A percentile compares a stretch with the other conserved stretches of the same genome.
Evolutionary conservation across 805 yeast species (phyloP).

Genomic region (Wickerhamiella sergipiensis): DNA sequence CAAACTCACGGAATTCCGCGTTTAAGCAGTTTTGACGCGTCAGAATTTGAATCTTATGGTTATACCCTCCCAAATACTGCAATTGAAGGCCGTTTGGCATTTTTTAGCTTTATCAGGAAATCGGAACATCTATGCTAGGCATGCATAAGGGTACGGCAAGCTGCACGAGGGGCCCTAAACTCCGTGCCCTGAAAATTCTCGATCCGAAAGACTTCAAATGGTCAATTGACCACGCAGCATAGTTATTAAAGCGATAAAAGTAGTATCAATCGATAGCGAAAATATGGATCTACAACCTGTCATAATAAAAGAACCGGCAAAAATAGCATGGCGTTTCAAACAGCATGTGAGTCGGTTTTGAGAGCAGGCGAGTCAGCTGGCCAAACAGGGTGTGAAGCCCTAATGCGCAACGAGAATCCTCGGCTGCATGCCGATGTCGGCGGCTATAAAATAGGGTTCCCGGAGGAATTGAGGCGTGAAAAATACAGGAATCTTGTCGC

Average conservation of each 20-base stretch:
- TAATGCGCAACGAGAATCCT: neutral
- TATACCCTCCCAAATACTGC: no score
- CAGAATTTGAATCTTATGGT: no score
- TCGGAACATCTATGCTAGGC: neutral
- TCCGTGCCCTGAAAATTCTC: conserved; percentile 1
- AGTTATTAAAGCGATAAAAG: neutral
- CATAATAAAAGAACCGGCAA: no score
- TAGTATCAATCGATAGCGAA: neutral
- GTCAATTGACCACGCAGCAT: neutral
- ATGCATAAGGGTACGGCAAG: neutral
- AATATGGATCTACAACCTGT: neutral
- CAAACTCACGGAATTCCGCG: neutral
- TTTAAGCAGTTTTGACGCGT: neutral
- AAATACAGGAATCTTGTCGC: neutral
- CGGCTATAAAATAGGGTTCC: neutral
- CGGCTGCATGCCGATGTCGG: neutral
- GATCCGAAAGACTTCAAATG: neutral
- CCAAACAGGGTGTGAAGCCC: neutral
- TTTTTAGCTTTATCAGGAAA: neutral
- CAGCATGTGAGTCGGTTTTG: neutral
- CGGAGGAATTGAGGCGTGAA: neutral
- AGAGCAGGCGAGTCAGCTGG: neutral
- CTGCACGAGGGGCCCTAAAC: neutral
- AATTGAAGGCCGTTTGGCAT: no score
- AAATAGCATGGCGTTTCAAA: neutral